Percentiles rank a stretch among this genome's conserved stretches.
phyloP scores from a whole-genome alignment of 805 yeast species.

The Maudiozyma turicensis region DNA sequence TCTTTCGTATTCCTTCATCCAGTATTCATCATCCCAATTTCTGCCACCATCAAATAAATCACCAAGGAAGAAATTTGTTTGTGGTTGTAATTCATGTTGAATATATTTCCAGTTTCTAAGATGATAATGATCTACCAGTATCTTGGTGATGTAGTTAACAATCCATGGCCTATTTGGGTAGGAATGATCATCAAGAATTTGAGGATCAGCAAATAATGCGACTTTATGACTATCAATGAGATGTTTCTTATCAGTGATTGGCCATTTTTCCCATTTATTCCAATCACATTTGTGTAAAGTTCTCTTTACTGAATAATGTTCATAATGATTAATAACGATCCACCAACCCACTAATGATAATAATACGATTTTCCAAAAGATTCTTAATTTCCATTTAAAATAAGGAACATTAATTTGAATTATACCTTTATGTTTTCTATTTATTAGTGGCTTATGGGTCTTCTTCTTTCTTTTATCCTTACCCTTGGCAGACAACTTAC shows the following conservation, averaged over 20 bases:
- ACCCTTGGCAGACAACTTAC: background rate
- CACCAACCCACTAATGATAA: constrained; percentile 34
- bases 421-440: background rate
- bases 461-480: constrained; percentile 1
- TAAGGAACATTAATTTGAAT: constrained; percentile 2
- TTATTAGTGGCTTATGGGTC: background rate
- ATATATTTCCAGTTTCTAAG: constrained; percentile 60
- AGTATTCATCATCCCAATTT: constrained; percentile 61
- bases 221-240: constrained; percentile 37
- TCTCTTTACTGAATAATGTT: constrained; percentile 39
- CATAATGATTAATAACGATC: constrained; percentile 40
- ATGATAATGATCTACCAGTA: constrained; percentile 68
- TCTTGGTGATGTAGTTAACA: constrained; percentile 45
- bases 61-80: constrained; percentile 71
- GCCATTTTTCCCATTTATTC: constrained; percentile 60
- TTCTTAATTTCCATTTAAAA: background rate
- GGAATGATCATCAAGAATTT: constrained; percentile 78
- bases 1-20: constrained; percentile 64
- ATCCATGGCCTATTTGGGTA: constrained; percentile 60
- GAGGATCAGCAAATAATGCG: constrained; percentile 84
- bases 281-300: constrained; percentile 47
- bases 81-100: constrained; percentile 56
- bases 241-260: constrained; percentile 7
- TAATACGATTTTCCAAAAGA: constrained; percentile 22
- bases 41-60: constrained; percentile 95